These are phyloP conservation scores for Penicillium sp. DNA, from an alignment of 2,329 filamentous ascomycete genomes.

Conservation along the genomic window DNA sequence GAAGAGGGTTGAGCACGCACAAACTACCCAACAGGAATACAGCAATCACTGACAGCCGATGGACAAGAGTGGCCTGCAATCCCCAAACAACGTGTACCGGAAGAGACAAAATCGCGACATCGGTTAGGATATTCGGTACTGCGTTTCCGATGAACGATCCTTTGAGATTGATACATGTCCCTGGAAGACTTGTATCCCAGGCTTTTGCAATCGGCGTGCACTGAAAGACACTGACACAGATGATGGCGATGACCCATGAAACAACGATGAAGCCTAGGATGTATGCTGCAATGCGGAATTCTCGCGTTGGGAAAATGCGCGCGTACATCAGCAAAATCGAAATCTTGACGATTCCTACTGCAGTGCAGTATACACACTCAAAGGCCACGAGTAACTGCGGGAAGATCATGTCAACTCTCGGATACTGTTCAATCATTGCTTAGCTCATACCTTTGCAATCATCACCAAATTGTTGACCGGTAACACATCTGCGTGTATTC, in stretches of 20 bases:
- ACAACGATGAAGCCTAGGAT: conserved; percentile 46
- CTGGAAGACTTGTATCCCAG: conserved; percentile 48
- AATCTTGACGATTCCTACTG: conserved; percentile 52
- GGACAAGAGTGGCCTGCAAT: conserved; percentile 18
- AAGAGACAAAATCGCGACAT: conserved; percentile 25
- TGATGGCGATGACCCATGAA: conserved; percentile 49
- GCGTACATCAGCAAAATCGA: conserved; percentile 54
- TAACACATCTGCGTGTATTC: conserved; percentile 3
- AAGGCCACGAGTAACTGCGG: conserved; percentile 47
- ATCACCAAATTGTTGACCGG: conserved; percentile 1
- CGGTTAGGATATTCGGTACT: conserved; percentile 35
- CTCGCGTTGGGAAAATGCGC: conserved; percentile 50
- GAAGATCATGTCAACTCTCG: background rate
- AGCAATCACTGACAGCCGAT: conserved; percentile 16
- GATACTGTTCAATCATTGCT: background rate
- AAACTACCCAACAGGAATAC: conserved; percentile 15
- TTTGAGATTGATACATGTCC: conserved; percentile 51
- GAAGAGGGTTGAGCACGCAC: conserved; percentile 1
- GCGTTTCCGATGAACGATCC: conserved; percentile 53
- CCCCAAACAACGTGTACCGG: conserved; percentile 28
- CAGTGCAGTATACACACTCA: conserved; percentile 39
- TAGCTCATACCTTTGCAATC: conserved; percentile 8
- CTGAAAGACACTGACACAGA: conserved; percentile 53
- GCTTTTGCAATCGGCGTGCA: conserved; percentile 52
- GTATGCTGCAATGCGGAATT: conserved; percentile 45